Conservation (phyloP, 495 filamentous ascomycete genomes). For the Tuber calosporum region DNA sequence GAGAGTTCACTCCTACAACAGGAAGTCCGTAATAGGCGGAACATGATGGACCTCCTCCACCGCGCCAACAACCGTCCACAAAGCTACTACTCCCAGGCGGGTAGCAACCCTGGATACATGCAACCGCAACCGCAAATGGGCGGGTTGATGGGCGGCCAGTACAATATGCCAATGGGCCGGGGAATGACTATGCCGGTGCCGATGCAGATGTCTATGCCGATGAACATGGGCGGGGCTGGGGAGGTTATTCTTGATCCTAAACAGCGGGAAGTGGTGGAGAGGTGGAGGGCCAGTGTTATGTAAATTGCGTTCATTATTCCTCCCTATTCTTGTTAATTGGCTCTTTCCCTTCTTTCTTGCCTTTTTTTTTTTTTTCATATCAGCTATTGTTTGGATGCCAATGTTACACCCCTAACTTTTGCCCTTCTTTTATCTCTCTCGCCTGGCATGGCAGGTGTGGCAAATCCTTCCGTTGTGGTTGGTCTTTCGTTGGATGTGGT, state of each 20-base stretch:
- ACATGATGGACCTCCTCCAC: constrained; percentile 64
- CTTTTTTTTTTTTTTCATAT: not conserved
- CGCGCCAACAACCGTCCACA: constrained; percentile 44
- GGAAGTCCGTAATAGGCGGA: constrained; percentile 47
- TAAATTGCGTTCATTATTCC: constrained; percentile 15
- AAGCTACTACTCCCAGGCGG: constrained; percentile 44
- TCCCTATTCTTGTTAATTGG: not conserved
- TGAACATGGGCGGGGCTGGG: constrained; percentile 42
- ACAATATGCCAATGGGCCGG: constrained; percentile 28
- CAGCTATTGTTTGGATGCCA: not conserved
- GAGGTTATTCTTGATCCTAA: constrained; percentile 45
- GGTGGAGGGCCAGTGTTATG: constrained; percentile 79
- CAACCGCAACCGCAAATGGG: constrained; percentile 31
- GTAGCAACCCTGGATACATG: constrained; percentile 24
- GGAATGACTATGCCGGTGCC: constrained; percentile 26
- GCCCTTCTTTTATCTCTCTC: not conserved
- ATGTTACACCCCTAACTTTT: not conserved
- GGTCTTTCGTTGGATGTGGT: not conserved
- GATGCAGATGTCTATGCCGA: constrained; percentile 30
- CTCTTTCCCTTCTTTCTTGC: not conserved
- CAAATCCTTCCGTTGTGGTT: not conserved
- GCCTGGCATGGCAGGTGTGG: not conserved
- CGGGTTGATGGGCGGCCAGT: constrained; percentile 33
- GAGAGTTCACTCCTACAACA: constrained; percentile 41
- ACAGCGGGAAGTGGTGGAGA: constrained; percentile 74